Percentiles rank a stretch among this genome's conserved stretches.
Conservation (phyloP, 2,329 filamentous ascomycete genomes). For the Hawksworthiomyces lignivorus region DNA sequence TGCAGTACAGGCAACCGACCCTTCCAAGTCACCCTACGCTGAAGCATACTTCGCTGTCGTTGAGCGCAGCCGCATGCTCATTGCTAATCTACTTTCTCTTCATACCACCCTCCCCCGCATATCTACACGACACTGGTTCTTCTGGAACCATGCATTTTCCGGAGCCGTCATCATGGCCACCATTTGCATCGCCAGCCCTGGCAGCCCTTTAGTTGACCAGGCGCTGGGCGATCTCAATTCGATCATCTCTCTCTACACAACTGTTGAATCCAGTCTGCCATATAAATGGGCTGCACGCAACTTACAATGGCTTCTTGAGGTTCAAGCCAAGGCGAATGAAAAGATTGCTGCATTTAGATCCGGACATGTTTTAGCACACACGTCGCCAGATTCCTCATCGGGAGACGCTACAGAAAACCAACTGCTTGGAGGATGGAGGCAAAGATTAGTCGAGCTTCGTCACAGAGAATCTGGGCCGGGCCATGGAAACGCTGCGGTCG, state of each 20-base stretch:
- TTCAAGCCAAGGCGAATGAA: background rate
- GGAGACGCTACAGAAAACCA: constrained; percentile 3
- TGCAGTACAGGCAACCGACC: background rate
- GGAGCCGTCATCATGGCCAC: constrained; percentile 4
- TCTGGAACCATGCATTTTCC: constrained; percentile 3
- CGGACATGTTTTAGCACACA: too few relatives aligned
- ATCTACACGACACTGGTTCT: constrained; percentile 5
- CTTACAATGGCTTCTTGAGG: constrained; percentile 3
- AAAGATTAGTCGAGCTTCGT: constrained; percentile 2
- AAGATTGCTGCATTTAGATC: background rate
- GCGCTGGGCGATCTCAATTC: constrained; percentile 1
- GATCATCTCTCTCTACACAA: constrained; percentile 2
- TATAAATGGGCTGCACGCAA: constrained; percentile 2
- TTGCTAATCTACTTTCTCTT: constrained; percentile 4
- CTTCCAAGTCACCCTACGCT: background rate
- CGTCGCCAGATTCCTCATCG: background rate
- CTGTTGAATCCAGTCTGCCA: background rate
- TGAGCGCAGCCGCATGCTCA: constrained; percentile 5
- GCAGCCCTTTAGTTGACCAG: background rate
- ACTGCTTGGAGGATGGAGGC: constrained; percentile 2
- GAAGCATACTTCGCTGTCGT: constrained; percentile 1
- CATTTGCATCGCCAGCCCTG: constrained; percentile 2
- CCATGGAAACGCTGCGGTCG: background rate
- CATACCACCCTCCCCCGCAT: constrained; percentile 2
- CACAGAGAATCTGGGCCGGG: background rate